Evolutionary conservation across 768 basidiomycete species (phyloP), one percentile per base, ranked within the genome.

Genomic region (Tulasnella sp.): DNA sequence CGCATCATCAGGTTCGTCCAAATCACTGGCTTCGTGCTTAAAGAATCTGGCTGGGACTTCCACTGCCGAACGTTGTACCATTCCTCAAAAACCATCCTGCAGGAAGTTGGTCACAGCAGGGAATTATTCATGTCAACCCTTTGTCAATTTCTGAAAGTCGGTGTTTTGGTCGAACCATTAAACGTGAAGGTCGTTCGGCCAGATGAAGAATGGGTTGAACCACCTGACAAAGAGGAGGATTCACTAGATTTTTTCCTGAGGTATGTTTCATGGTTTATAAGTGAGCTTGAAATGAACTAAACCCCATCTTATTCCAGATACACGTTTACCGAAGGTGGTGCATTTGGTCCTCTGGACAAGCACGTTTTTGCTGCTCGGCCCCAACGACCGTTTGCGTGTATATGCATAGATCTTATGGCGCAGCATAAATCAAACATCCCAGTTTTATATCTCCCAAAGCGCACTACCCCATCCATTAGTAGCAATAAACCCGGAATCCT

Each of bases 151-250:
- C 37, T 25, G 1, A n/a, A n/a, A n/a, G 37, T 29, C 1, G 49
- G 39, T 22, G 19, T 44, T 15, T 31, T 51, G 19, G 27, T 41
- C 24, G 13, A 42, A 16, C 39, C 28, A 20, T 9, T 51, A 13
- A 42, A 51, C 15, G 40, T 51, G 8, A 22, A 40, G 19, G 27
- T 51, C 16, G 49, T 43, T 19, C 19, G 29, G n/a, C 37, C 37
- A 12, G 39, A 44, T 12, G 27, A 40, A 8, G 39, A 44, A 27
- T 51, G 41, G 20, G 49, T 51, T 19, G 49, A 51, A 34, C 49
- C 49, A 27, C n/a, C 16, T 15, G 49, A 51, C 29, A 32, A 34
- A 16, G 39, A 31, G 12, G 41, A 42, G 13, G 10, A 25, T 15
- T 51, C 49, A 12, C 24, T 51, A 27, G 25, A 29, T n/a, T 32